A percentile compares a stretch with the other conserved stretches of the same genome.
These are phyloP conservation scores for Backusella sp. DNA, from an alignment of 192 early-diverging fungal species.

Conservation along the genomic window DNA sequence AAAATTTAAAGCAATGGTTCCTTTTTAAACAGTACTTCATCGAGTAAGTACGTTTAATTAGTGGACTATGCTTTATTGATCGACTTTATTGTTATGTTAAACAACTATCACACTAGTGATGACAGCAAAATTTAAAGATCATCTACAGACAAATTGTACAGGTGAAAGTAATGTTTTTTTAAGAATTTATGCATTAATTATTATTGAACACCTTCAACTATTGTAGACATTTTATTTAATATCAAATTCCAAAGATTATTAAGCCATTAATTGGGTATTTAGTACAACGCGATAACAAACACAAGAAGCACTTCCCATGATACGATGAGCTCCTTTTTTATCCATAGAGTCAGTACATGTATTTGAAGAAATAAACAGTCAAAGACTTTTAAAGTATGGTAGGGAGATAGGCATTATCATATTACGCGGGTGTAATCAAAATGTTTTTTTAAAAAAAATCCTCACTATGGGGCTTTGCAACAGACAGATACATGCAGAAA, in stretches of 20 bases:
- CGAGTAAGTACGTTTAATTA: constrained; percentile 93
- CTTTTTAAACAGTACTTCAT: constrained; percentile 84
- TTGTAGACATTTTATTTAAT: constrained; percentile 90
- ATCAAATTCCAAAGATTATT: constrained; percentile 91
- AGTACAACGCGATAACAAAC: neutral
- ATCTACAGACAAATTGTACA: constrained; percentile 43
- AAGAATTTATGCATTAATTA: constrained; percentile 87
- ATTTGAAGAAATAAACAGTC: no score
- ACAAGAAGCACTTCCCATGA: neutral
- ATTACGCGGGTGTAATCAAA: neutral
- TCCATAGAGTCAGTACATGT: no score
- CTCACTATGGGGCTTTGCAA: neutral
- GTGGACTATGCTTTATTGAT: constrained; percentile 92
- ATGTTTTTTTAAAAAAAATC: neutral
- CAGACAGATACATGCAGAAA: no score
- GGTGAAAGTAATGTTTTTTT: constrained; percentile 79
- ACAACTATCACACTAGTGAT: constrained; percentile 85
- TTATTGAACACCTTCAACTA: constrained; percentile 88
- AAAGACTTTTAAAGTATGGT: no score
- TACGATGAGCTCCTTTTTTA: neutral
- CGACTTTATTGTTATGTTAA: constrained; percentile 81
- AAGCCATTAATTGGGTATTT: constrained; percentile 60
- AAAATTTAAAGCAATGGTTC: constrained; percentile 91
- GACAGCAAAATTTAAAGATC: constrained; percentile 90
- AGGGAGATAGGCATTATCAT: neutral